Evolutionary conservation across 2,329 filamentous ascomycete genomes (phyloP).

Genomic region (Pseudocercospora musae): DNA sequence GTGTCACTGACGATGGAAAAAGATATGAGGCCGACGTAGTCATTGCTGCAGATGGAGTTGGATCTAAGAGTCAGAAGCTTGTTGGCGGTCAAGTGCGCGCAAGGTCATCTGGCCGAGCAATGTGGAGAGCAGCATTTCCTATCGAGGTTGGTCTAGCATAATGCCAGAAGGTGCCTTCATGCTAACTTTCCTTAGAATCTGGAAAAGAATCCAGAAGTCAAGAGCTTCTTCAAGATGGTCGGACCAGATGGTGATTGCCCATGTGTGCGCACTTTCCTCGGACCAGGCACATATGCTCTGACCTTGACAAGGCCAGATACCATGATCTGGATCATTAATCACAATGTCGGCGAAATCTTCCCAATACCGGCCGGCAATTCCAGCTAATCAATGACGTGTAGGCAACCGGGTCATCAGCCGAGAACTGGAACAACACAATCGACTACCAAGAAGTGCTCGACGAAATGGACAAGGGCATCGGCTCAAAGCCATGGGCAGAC

Average conservation of each 20-base stretch:
- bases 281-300: conserved; percentile 43
- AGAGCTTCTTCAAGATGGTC: conserved; percentile 47
- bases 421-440: conserved; percentile 49
- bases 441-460: conserved; percentile 45
- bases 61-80: conserved; percentile 41
- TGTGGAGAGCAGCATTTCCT: conserved; percentile 22
- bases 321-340: conserved; percentile 52
- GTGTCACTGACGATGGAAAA: conserved; percentile 39
- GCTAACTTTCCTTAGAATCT: conserved; percentile 40
- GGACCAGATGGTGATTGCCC: conserved; percentile 38
- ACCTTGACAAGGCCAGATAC: conserved; percentile 46
- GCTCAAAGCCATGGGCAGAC: conserved; percentile 44
- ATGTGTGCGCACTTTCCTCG: conserved; percentile 47
- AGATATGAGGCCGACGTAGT: conserved; percentile 42
- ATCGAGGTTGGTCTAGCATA: conserved; percentile 20
- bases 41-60: conserved; percentile 40
- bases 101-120: conserved; percentile 18
- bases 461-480: conserved; percentile 45
- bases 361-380: not conserved
- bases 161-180: conserved; percentile 29
- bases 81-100: conserved; percentile 38
- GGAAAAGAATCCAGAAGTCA: conserved; percentile 46
- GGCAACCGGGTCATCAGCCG: conserved; percentile 45
- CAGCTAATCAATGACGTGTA: conserved; percentile 9
- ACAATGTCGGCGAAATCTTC: conserved; percentile 34